Base-by-base conservation (phyloP, 1,139 yeast species). In the Hansenula lynferdii region DNA sequence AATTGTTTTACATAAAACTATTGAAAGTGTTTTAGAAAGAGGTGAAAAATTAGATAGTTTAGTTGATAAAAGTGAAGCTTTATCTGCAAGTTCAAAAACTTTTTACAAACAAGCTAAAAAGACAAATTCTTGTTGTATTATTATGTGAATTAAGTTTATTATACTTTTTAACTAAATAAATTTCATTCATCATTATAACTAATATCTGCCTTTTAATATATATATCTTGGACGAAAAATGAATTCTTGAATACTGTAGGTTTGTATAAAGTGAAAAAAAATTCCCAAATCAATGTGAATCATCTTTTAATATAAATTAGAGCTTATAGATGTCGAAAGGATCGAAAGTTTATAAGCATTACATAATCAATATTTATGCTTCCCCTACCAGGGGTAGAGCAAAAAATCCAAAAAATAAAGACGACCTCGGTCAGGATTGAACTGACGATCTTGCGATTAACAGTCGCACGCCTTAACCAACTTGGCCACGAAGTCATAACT, bases 91-190 rank as follows among this genome's bases (percentile, higher is more conserved):
- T 38, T 85, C 96, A 27, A 77, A 94, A 60, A 85, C 89, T 85
- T 92, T 94, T 61, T 92, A 92, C 70, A 89, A 87, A 61, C 97
- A 92, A 64, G 98, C 98, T 28, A 89, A 90, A 70, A 89, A 87
- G 76, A 89, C 97, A 34, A 92, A 92, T 67, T 86, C 96, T 20
- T 92, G 98, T 67, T 94, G 98, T 69, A 72, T 83, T 18, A 74
- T 90, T 50, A 76, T 84, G 73, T 87, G 64, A 64, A 28, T 8
- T 10, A 11, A n/a, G n/a, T n/a, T n/a, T n/a, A n/a, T n/a, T n/a
- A n/a, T n/a, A n/a, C n/a, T n/a, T n/a, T n/a, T n/a, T n/a, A n/a
- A n/a, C n/a, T n/a, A n/a, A n/a, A n/a, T n/a, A n/a, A n/a, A n/a
- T n/a, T n/a, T n/a, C n/a, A n/a, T n/a, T n/a, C n/a, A n/a, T n/a